Evolutionary conservation across 2,329 filamentous ascomycete genomes (phyloP), one percentile per base, ranked within the genome.

Genomic region (Exophiala xenobiotica): DNA sequence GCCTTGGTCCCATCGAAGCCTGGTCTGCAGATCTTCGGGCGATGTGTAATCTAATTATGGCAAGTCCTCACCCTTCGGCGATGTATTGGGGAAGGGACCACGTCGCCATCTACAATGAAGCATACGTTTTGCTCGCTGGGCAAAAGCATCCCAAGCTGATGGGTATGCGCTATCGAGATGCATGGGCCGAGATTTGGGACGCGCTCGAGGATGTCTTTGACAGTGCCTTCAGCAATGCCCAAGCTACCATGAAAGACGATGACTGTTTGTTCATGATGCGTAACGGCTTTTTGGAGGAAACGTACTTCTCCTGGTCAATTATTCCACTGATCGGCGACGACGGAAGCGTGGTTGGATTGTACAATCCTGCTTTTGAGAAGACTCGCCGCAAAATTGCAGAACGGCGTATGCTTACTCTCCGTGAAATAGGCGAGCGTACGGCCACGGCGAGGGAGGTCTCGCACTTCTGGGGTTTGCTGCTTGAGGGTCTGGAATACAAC

Each of bases 11-110:
- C 0, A 89, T 93, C 16, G 85, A 88, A 56, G 71, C 76, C 41
- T 95, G 88, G 88, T 73, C 79, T 1, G 71, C 80, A 23, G 86
- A 90, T 61, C 70, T 93, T 42, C 79, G 89, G 47, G 81, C 83
- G 56, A 88, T 91, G 83, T 85, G 87, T 43, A 92, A 91, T 66
- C 70, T 92, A 37, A 82, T 95, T 60, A 90, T 93, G 87, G 85
- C 81, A 11, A 86, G 81, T 52, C 87, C 87, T 8, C 83, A 90
- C 63, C 85, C 86, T 1, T 82, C 84, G 4, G 85, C 86, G 6
- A 82, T 90, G 76, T 92, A 91, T 66, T 92, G 88, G 88, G 88
- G 88, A 0, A 74, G 77, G 2, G 83, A 90, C 9, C 74, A 81
- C 31, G 79, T 84, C 14, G 78, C 80, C 6, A 85, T 88, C 27